A percentile compares a stretch with the other conserved stretches of the same genome.
Evolutionary conservation across 768 basidiomycete genomes (phyloP).

Genomic region (Trametes meyenii): DNA sequence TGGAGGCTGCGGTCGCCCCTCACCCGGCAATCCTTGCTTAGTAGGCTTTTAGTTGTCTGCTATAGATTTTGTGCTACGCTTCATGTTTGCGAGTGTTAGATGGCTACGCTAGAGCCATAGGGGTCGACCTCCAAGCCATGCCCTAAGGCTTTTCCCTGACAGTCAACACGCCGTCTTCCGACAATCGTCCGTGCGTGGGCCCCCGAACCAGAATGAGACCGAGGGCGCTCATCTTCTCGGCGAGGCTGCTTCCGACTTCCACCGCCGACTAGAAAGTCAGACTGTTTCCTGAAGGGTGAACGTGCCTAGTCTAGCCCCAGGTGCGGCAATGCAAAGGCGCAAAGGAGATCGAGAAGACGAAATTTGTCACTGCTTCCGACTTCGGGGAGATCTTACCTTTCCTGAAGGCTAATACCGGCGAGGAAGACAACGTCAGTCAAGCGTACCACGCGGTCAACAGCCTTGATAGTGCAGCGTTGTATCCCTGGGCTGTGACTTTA

Average conservation of each 20-base stretch:
- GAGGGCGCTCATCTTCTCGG: slow-evolving; percentile 6
- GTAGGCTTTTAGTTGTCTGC: neutral
- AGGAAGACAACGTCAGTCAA: neutral
- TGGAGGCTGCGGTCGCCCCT: no score
- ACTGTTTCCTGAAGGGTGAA: neutral
- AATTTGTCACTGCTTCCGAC: slow-evolving; percentile 11
- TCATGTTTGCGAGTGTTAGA: no score
- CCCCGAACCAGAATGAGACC: slow-evolving; percentile 3
- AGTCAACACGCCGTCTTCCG: neutral
- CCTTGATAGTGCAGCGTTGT: no score
- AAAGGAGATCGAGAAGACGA: slow-evolving; percentile 14
- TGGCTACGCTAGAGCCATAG: no score
- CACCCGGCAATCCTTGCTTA: no score
- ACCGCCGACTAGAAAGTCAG: neutral
- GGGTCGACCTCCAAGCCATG: neutral
- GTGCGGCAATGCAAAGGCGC: neutral
- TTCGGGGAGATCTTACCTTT: slow-evolving; percentile 9
- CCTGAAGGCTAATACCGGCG: neutral
- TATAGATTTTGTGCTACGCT: no score
- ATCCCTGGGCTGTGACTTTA: no score
- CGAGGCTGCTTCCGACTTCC: slow-evolving; percentile 6
- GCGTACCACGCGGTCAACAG: neutral
- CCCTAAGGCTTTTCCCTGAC: neutral
- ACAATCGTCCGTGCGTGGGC: slow-evolving; percentile 13
- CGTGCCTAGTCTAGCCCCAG: slow-evolving; percentile 8